Conservation (phyloP, 2,329 filamentous ascomycete species). For the Arachnomyces sp. region DNA sequence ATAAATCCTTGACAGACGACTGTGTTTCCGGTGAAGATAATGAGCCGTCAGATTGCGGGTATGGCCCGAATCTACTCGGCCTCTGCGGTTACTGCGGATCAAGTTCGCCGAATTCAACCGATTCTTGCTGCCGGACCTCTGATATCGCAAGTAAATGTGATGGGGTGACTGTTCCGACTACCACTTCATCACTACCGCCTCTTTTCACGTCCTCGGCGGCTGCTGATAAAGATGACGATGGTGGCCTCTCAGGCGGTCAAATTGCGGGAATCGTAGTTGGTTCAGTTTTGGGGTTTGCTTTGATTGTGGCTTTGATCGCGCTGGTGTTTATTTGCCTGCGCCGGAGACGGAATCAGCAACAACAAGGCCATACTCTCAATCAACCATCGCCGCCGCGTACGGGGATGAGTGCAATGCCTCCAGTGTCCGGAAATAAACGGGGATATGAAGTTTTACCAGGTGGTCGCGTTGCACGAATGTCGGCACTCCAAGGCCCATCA, state of each 20-base stretch:
- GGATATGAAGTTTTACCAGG: conserved; percentile 73
- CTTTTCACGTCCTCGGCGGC: conserved; percentile 59
- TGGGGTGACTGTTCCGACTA: conserved; percentile 66
- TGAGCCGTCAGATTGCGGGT: conserved; percentile 83
- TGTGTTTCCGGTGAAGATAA: conserved; percentile 75
- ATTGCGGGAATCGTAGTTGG: conserved; percentile 91
- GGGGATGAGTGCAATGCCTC: conserved; percentile 32
- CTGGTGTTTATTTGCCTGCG: conserved; percentile 53
- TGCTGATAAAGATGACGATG: conserved; percentile 32
- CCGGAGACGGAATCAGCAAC: conserved; percentile 51
- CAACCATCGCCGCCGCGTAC: conserved; percentile 65
- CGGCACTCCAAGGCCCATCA: conserved; percentile 68
- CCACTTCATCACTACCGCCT: conserved; percentile 52
- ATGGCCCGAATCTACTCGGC: conserved; percentile 60
- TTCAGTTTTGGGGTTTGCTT: conserved; percentile 59
- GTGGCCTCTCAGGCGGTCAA: conserved; percentile 54
- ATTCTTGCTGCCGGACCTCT: conserved; percentile 86
- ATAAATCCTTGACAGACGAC: conserved; percentile 63
- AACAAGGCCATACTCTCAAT: conserved; percentile 73
- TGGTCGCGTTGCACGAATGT: conserved; percentile 90
- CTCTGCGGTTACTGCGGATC: conserved; percentile 80
- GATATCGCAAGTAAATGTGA: conserved; percentile 66
- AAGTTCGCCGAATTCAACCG: conserved; percentile 82
- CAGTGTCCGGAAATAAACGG: conserved; percentile 26
- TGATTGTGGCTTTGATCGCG: conserved; percentile 60